Evolutionary conservation across 2,329 filamentous ascomycete genomes (phyloP).

Genomic region (Parastagonospora avenae): DNA sequence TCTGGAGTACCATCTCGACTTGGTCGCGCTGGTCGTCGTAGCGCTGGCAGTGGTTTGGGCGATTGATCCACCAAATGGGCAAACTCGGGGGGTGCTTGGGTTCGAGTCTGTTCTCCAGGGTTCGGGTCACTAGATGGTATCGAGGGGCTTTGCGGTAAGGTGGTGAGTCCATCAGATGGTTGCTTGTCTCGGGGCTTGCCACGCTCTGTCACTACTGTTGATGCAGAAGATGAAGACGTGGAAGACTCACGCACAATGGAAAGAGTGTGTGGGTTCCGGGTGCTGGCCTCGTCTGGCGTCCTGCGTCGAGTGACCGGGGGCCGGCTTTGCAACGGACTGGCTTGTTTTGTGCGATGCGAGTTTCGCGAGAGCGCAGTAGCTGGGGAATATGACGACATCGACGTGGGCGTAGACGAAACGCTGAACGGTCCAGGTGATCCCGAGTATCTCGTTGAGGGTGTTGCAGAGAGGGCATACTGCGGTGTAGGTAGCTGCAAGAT

Average conservation of each 20-base stretch:
- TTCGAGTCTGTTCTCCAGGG: slow-evolving; percentile 14
- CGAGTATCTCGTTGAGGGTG: slow-evolving; percentile 76
- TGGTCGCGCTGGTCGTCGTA: slow-evolving; percentile 53
- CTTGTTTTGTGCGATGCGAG: slow-evolving; percentile 58
- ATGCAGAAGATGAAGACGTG: slow-evolving; percentile 74
- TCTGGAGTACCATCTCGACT: slow-evolving; percentile 54
- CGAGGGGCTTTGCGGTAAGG: slow-evolving; percentile 61
- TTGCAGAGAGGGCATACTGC: slow-evolving; percentile 69
- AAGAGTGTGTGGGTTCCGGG: slow-evolving; percentile 62
- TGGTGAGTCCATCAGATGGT: slow-evolving; percentile 30
- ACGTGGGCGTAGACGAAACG: slow-evolving; percentile 78
- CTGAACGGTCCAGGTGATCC: slow-evolving; percentile 76
- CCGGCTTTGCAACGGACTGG: slow-evolving; percentile 61
- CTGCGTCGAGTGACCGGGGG: slow-evolving; percentile 66
- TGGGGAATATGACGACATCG: slow-evolving; percentile 76
- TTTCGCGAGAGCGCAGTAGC: slow-evolving; percentile 57
- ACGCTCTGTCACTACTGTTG: slow-evolving; percentile 65
- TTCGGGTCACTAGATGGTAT: neutral
- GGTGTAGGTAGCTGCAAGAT: slow-evolving; percentile 71
- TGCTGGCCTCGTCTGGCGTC: slow-evolving; percentile 56
- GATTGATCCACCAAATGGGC: slow-evolving; percentile 68
- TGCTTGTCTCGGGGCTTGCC: slow-evolving; percentile 51
- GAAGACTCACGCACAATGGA: slow-evolving; percentile 71
- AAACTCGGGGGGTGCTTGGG: slow-evolving; percentile 45
- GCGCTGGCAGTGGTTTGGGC: slow-evolving; percentile 51